Conservation (phyloP, 208 protist genomes). For the Acanthamoeba royreba region DNA sequence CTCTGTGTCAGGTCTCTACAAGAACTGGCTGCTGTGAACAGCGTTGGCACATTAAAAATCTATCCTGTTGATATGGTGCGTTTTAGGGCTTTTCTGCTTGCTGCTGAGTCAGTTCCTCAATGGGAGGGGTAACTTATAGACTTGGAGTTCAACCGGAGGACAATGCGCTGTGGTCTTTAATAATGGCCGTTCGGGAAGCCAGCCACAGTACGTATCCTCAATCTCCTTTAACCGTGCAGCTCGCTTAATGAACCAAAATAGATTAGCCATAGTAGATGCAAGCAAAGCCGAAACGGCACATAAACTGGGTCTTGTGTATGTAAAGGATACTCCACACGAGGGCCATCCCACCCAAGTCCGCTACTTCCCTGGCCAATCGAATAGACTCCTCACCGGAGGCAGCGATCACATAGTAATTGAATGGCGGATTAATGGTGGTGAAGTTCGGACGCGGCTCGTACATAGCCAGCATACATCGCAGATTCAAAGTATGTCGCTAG, state of each 20-base stretch:
- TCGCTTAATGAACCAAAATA: not conserved
- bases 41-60: not conserved
- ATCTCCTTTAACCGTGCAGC: not conserved
- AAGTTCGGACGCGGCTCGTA: not conserved
- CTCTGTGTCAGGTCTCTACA: not conserved
- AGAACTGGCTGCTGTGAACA: not conserved
- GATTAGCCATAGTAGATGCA: not conserved
- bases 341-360: not conserved
- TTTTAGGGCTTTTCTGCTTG: not conserved
- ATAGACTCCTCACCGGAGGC: not conserved
- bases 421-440: not conserved
- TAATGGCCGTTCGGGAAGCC: not conserved
- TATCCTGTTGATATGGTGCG: not conserved
- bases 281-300: not conserved
- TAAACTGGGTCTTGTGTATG: not conserved
- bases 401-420: not conserved
- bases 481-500: not conserved
- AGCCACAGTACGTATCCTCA: not conserved
- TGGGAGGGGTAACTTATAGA: not conserved
- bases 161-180: not conserved
- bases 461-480: not conserved
- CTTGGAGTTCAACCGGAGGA: not conserved
- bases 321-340: not conserved
- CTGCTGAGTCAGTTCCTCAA: not conserved
- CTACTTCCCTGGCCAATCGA: not conserved